These are phyloP conservation scores for Wallemia hederae DNA, from an alignment of 1,284 basidiomycete species.

Conservation along the genomic window DNA sequence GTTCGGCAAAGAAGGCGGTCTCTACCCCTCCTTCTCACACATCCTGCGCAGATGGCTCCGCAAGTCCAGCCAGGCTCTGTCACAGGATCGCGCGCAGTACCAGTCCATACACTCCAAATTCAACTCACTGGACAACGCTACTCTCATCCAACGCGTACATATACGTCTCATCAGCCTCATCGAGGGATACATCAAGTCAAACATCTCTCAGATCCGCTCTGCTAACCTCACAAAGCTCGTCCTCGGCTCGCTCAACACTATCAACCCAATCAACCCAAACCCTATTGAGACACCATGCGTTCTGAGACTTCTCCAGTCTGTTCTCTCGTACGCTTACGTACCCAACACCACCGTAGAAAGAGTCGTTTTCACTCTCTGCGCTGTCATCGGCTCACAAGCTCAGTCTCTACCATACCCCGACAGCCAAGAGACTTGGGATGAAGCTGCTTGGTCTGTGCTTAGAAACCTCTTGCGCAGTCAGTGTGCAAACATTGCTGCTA, in stretches of 20 bases:
- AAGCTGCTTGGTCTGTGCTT: not conserved
- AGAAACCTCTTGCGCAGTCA: not conserved
- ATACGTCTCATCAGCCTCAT: not conserved
- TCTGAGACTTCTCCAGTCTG: not conserved
- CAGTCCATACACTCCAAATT: not conserved
- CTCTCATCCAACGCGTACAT: not conserved
- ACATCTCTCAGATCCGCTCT: constrained; percentile 1
- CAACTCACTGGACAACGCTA: not conserved
- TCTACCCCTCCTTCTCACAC: not conserved
- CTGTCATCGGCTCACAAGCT: not conserved
- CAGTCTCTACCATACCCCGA: not conserved
- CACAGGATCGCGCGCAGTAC: not conserved
- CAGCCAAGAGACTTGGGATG: not conserved
- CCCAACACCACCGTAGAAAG: not conserved
- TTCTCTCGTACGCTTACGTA: not conserved
- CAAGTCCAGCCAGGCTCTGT: not conserved
- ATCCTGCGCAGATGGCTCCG: not conserved
- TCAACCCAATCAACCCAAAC: not conserved
- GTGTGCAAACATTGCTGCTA: not conserved
- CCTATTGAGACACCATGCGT: not conserved
- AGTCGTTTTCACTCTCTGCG: not conserved
- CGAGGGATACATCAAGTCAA: constrained; percentile 1
- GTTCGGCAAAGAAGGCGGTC: not conserved
- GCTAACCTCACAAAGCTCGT: not conserved
- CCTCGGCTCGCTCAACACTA: not conserved